These are phyloP conservation scores for Cordia subcordata DNA, from an alignment of 257 asterid genomes.

Conservation along the genomic window DNA sequence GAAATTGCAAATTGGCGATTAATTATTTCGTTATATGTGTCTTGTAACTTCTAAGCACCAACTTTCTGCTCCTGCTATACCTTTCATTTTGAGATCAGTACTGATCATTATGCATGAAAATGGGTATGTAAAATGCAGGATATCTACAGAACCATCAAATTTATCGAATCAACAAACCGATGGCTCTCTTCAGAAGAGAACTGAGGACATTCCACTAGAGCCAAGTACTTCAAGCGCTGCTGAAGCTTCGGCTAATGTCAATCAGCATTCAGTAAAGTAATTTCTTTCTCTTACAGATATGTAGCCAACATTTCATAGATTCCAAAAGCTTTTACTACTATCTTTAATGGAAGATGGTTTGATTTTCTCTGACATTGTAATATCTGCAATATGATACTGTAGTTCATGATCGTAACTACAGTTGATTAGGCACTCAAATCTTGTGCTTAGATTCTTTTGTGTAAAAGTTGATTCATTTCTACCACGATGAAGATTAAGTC, in stretches of 20 bases:
- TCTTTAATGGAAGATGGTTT: too few relatives aligned
- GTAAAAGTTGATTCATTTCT: not conserved
- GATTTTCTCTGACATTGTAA: not conserved
- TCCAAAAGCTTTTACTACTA: not conserved
- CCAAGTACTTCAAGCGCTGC: conserved; percentile 24
- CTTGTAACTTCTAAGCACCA: too few relatives aligned
- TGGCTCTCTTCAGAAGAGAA: conserved; percentile 33
- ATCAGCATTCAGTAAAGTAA: conserved; percentile 40
- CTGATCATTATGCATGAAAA: not conserved
- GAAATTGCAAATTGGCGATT: too few relatives aligned
- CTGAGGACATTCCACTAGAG: conserved; percentile 23
- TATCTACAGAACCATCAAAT: conserved; percentile 53
- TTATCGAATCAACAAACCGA: conserved; percentile 41
- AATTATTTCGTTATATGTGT: too few relatives aligned
- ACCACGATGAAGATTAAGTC: too few relatives aligned
- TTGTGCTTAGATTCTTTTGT: conserved; percentile 8
- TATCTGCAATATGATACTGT: too few relatives aligned
- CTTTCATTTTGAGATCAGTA: too few relatives aligned
- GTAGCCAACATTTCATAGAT: not conserved
- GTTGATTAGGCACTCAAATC: not conserved
- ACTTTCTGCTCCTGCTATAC: too few relatives aligned
- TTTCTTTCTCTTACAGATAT: not conserved
- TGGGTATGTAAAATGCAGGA: conserved; percentile 36
- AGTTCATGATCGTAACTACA: too few relatives aligned
- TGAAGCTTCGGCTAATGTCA: conserved; percentile 36